Evolutionary conservation across 768 basidiomycete genomes (phyloP), one percentile per base, ranked within the genome.

Genomic region (Stropharia rugosoannulata): DNA sequence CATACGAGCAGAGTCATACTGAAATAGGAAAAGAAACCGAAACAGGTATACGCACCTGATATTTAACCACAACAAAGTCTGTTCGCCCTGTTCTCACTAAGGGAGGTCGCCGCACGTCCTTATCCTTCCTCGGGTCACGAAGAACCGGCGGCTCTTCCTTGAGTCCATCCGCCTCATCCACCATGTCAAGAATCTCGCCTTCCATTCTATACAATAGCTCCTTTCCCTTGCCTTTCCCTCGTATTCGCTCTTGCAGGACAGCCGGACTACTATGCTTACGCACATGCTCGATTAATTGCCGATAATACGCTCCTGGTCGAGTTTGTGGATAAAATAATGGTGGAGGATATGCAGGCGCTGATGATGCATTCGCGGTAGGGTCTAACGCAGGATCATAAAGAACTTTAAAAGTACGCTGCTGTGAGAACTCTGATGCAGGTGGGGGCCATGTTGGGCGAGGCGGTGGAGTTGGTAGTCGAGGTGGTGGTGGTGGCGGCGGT

Each of bases 221-320:
- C 65, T 83, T 85, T 3, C 85, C 86, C 60, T 85, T 85, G 5
- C 77, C 80, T 64, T 88, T 89, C 5, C 83, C 83, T 57, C 77
- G 79, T 10, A 88, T 77, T 51, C 87, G 73, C 43, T 77, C 75
- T 47, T 70, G 60, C 4, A 69, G 59, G n/a, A 64, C 61, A 7
- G 63, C 57, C 51, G 65, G 59, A 15, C 55, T 32, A 11, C 65
- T 72, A 48, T 74, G 64, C 43, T 66, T 71, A 42, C 72, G 67
- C 27, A 80, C 64, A 51, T 73, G 71, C 36, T 76, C 75, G 12
- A 80, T 75, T 37, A 80, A 58, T 5, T 57, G 55, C 8, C 73
- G 73, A 52, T 72, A 75, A 53, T 75, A 72, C 6, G 65, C 54
- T 7, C 69, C 61, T 25, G 60, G 55, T 35, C 32, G 59, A 22